These are phyloP conservation scores for Puccinia coronata DNA, from an alignment of 1,284 basidiomycete genomes.

Conservation along the genomic window DNA sequence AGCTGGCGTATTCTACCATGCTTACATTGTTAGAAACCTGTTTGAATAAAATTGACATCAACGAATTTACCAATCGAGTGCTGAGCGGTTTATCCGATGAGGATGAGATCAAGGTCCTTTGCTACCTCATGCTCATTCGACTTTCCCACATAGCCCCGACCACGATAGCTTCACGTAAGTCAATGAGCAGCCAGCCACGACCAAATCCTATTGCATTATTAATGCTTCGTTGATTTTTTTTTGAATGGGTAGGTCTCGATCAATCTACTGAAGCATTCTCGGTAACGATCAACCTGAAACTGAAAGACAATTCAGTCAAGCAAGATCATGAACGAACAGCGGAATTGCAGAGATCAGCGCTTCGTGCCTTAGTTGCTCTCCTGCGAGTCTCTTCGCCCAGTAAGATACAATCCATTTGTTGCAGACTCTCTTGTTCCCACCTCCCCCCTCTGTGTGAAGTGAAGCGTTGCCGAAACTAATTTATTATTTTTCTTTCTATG, in stretches of 20 bases:
- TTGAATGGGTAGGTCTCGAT: slow-evolving; percentile 66
- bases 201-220: not conserved
- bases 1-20: slow-evolving; percentile 96
- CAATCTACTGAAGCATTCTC: slow-evolving; percentile 79
- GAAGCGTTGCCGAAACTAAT: not conserved
- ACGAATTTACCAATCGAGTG: slow-evolving; percentile 78
- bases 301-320: slow-evolving; percentile 87
- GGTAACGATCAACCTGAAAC: slow-evolving; percentile 68
- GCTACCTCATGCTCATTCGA: slow-evolving; percentile 90
- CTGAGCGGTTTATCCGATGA: slow-evolving; percentile 82
- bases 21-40: slow-evolving; percentile 92
- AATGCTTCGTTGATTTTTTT: not conserved
- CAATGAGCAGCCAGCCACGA: slow-evolving; percentile 56
- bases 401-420: slow-evolving; percentile 16
- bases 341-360: slow-evolving; percentile 82
- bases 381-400: slow-evolving; percentile 59
- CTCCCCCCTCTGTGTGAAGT: no score
- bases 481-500: slow-evolving; percentile 4
- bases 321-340: slow-evolving; percentile 92
- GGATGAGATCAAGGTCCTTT: slow-evolving; percentile 96
- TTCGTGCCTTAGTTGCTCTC: slow-evolving; percentile 81
- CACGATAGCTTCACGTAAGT: slow-evolving; percentile 63
- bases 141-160: slow-evolving; percentile 80
- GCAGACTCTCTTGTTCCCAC: not conserved
- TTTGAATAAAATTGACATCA: slow-evolving; percentile 77